Base-by-base conservation (phyloP, 2,329 filamentous ascomycete genomes). In the Xenoacremonium recifei region DNA sequence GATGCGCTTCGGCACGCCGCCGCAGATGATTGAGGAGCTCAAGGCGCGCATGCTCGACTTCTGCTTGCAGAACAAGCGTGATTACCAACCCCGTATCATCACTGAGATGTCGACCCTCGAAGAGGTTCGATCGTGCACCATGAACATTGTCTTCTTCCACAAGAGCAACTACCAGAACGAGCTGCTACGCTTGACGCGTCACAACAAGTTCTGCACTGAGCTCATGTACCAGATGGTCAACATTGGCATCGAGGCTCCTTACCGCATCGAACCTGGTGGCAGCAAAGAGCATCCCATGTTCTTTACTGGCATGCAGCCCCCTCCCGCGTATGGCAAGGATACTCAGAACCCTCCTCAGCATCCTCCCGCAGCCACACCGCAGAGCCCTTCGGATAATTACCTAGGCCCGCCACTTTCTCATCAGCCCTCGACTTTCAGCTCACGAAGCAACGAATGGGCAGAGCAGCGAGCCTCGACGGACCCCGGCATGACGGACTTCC, bases 161-260 rank as follows among this genome's bases (percentile, higher is more conserved):
- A 96, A 96, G 66, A 89, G 86, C 45, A 96, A 92, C 64, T 96
- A 87, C 80, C 92, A 97, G 63, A 96, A 96, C 61, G 92, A 97
- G 62, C 75, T 95, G 33, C 75, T 96, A 18, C 90, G 92, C 69
- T 78, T 97, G 3, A 88, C 87, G 54, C 82, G 92, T 15, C 87
- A 93, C 57, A 96, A 96, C 75, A 93, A 91, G 62, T 96, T 97
- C 66, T 90, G 95, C 51, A 90, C 87, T 50, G 89, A 93, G 48
- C 72, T 97, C 58, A 95, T 96, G 85, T 75, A 87, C 27, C 82
- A 88, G 41, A 90, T 96, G 73, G 79, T 87, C 47, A 82, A 89
- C 41, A 75, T 92, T 38, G 89, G 89, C 44, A 93, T 95, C 62
- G 87, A 95, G 72, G 87, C 87, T 40, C 89, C 90, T 5, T 64